These are phyloP conservation scores for Pelargonium fulgidum DNA, from an alignment of 441 rosid species.

Conservation along the genomic window DNA sequence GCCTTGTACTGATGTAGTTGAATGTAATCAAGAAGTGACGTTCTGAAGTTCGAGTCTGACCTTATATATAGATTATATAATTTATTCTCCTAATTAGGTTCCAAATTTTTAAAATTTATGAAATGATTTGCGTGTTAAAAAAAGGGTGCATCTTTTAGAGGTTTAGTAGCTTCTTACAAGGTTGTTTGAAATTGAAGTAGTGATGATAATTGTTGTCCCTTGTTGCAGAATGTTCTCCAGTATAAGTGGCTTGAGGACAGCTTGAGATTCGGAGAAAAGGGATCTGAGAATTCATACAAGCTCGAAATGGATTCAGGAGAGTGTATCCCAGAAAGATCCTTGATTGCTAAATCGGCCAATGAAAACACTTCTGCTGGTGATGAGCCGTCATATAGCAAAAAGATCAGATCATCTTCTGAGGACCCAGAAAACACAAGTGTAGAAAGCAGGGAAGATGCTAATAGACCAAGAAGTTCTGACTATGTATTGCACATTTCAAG, in stretches of 20 bases:
- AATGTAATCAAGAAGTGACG: not conserved
- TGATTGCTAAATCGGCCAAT: constrained; percentile 19
- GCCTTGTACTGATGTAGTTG: not conserved
- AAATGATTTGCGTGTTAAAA: too few relatives aligned
- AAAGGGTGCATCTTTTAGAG: not conserved
- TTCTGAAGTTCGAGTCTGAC: not conserved
- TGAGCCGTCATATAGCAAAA: constrained; percentile 35
- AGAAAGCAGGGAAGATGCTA: constrained; percentile 20
- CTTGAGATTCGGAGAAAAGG: constrained; percentile 59
- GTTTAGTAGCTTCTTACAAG: not conserved
- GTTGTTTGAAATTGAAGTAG: not conserved
- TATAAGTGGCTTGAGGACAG: constrained; percentile 89
- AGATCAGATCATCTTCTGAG: constrained; percentile 32
- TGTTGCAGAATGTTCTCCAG: constrained; percentile 47
- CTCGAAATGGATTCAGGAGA: constrained; percentile 31
- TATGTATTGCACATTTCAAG: constrained; percentile 29
- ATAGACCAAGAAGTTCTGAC: constrained; percentile 32
- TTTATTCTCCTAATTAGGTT: too few relatives aligned
- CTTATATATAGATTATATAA: too few relatives aligned
- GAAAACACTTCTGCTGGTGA: constrained; percentile 24
- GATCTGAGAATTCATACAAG: constrained; percentile 51
- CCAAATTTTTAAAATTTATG: too few relatives aligned
- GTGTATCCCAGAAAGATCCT: constrained; percentile 25
- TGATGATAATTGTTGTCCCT: constrained; percentile 7
- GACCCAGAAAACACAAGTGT: constrained; percentile 17